A percentile compares a stretch with the other conserved stretches of the same genome.
phyloP scores from a whole-genome alignment of 164 flowering plant genomes.

The Dillenia turbinata region DNA sequence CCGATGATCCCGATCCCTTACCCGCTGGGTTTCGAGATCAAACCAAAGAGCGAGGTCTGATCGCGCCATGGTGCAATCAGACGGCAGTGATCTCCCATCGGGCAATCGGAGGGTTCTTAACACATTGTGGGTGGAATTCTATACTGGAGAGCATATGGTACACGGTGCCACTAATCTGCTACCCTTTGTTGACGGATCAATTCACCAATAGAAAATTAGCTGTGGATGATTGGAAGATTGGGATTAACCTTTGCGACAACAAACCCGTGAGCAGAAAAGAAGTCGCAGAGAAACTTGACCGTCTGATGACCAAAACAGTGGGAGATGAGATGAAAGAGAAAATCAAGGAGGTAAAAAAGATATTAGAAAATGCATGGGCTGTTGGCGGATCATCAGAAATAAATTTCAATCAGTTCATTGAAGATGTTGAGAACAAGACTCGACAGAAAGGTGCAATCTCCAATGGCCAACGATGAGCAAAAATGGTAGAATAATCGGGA shows the following conservation, averaged over 20 bases:
- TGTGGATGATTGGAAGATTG: constrained; percentile 77
- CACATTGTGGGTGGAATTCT: constrained; percentile 89
- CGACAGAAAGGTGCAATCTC: not conserved
- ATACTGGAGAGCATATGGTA: constrained; percentile 65
- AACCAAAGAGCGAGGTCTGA: constrained; percentile 29
- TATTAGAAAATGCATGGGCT: constrained; percentile 31
- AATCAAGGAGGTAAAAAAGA: constrained; percentile 28
- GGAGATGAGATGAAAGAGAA: constrained; percentile 21
- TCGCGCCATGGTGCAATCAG: constrained; percentile 74
- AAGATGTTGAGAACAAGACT: constrained; percentile 26
- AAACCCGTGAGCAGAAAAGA: constrained; percentile 21
- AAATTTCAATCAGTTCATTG: constrained; percentile 35
- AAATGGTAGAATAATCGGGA: too few relatives aligned
- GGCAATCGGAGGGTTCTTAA: constrained; percentile 70
- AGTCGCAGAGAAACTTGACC: constrained; percentile 38
- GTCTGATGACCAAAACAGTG: constrained; percentile 37
- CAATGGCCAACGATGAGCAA: too few relatives aligned
- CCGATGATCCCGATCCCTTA: constrained; percentile 40
- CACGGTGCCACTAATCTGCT: constrained; percentile 52
- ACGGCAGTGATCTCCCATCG: constrained; percentile 44
- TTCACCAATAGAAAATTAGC: constrained; percentile 71
- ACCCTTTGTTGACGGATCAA: constrained; percentile 72
- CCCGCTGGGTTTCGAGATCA: constrained; percentile 39
- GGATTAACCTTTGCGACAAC: constrained; percentile 33
- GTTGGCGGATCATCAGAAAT: constrained; percentile 50